These are phyloP conservation scores for Metschnikowia lochheadii DNA, from an alignment of 805 yeast genomes.

Conservation along the genomic window DNA sequence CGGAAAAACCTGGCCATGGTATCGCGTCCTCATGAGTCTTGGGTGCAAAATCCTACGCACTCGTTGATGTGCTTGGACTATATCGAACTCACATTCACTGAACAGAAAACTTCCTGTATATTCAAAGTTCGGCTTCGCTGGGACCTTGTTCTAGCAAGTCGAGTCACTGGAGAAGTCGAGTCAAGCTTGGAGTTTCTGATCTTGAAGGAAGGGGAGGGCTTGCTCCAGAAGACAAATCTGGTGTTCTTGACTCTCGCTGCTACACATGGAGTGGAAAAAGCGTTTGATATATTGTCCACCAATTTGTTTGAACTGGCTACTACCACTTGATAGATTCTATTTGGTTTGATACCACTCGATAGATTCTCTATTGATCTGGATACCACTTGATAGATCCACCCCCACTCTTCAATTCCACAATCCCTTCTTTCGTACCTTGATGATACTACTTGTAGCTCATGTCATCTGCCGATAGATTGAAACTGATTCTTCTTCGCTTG, in stretches of 20 bases:
- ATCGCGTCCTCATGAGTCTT: conserved; percentile 6
- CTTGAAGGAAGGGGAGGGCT: conserved; percentile 8
- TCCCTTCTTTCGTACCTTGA: background rate
- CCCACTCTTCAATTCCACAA: too few relatives aligned
- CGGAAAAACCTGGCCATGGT: conserved; percentile 16
- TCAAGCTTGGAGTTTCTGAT: conserved; percentile 7
- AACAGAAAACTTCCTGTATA: background rate
- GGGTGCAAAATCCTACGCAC: conserved; percentile 1
- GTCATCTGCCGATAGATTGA: conserved; percentile 27
- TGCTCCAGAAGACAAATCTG: conserved; percentile 8
- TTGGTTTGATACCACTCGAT: too few relatives aligned
- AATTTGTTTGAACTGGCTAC: conserved; percentile 13
- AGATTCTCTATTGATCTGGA: too few relatives aligned
- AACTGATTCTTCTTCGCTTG: conserved; percentile 9
- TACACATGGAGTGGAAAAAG: conserved; percentile 24
- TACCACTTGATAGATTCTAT: too few relatives aligned
- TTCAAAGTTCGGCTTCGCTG: conserved; percentile 12
- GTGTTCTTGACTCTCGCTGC: conserved; percentile 21
- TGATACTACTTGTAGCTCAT: conserved; percentile 8
- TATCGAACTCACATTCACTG: conserved; percentile 10
- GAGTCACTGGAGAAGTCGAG: conserved; percentile 8
- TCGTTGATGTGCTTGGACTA: conserved; percentile 8
- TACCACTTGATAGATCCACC: too few relatives aligned
- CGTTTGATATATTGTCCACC: conserved; percentile 23
- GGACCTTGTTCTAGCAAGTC: conserved; percentile 6